phyloP scores from a whole-genome alignment of 371 early-diverging fungal genomes.

The Basidiobolus meristosporus region DNA sequence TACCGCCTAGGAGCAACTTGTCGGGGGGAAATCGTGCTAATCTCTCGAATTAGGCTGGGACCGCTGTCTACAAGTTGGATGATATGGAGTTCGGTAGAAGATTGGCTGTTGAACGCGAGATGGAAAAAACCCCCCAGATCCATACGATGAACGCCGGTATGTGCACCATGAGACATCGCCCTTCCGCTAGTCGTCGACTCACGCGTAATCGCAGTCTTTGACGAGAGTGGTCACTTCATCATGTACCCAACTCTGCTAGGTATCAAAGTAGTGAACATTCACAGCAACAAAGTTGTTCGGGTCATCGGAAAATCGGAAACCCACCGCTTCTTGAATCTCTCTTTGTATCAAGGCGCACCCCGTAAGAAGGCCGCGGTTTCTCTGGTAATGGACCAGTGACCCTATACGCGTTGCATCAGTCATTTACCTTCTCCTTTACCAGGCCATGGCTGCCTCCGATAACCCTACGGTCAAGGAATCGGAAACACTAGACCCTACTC shows the following conservation, averaged over 20 bases:
- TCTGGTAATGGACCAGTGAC: conserved; percentile 18
- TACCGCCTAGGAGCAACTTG: too few species aligned
- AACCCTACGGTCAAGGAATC: conserved; percentile 59
- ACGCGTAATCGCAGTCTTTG: conserved; percentile 45
- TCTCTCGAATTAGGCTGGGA: conserved; percentile 31
- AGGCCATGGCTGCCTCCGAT: conserved; percentile 80
- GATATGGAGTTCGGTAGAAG: conserved; percentile 95
- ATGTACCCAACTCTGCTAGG: conserved; percentile 82
- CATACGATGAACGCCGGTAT: conserved; percentile 54
- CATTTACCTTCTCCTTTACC: background rate
- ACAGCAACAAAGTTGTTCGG: conserved; percentile 61
- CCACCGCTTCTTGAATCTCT: conserved; percentile 73
- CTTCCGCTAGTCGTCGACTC: background rate
- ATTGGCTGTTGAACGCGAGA: conserved; percentile 72
- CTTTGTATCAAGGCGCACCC: conserved; percentile 78
- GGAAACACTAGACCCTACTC: conserved; percentile 57
- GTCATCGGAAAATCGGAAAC: conserved; percentile 81
- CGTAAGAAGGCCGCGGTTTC: conserved; percentile 53
- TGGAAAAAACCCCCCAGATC: conserved; percentile 52
- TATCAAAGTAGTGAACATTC: conserved; percentile 80
- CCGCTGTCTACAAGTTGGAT: conserved; percentile 57
- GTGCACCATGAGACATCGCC: too few species aligned
- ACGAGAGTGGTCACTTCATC: conserved; percentile 74
- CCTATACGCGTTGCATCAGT: background rate
- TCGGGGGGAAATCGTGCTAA: background rate